These are phyloP conservation scores for Pestalotiopsis sp. DNA, from an alignment of 2,329 filamentous ascomycete genomes.

Conservation along the genomic window DNA sequence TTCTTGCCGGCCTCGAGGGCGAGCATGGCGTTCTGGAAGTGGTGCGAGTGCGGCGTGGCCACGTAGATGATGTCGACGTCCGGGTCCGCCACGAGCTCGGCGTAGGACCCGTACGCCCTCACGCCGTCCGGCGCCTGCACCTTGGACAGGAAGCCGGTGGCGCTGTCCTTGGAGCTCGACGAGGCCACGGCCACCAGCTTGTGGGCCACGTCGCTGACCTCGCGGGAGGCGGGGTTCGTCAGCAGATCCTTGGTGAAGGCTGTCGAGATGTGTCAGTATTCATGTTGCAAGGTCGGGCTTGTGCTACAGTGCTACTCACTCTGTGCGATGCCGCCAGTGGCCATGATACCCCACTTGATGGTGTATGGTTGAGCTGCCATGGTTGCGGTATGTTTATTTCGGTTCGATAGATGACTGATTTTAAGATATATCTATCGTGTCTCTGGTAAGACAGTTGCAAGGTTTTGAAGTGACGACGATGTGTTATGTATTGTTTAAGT, in stretches of 20 bases:
- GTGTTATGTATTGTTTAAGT: not conserved
- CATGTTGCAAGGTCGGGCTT: not conserved
- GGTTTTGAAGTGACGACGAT: not conserved
- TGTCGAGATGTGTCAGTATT: conserved; percentile 24
- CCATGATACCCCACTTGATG: conserved; percentile 63
- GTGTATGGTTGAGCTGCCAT: conserved; percentile 16
- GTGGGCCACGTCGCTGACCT: conserved; percentile 74
- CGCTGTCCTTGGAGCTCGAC: conserved; percentile 70
- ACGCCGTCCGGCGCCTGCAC: conserved; percentile 70
- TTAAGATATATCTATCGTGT: not conserved
- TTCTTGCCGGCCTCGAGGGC: conserved; percentile 82
- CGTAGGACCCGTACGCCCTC: conserved; percentile 78
- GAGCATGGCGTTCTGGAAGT: conserved; percentile 90
- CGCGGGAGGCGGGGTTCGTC: conserved; percentile 69
- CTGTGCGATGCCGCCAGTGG: conserved; percentile 61
- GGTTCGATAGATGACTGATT: not conserved
- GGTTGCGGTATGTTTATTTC: not conserved
- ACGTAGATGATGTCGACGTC: conserved; percentile 87
- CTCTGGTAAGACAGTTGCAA: not conserved
- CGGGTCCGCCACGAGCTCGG: conserved; percentile 76
- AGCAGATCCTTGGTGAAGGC: conserved; percentile 79
- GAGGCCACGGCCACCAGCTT: conserved; percentile 80
- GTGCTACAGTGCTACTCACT: conserved; percentile 41
- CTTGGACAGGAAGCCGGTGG: conserved; percentile 72
- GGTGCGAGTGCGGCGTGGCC: conserved; percentile 88